Base-by-base conservation (phyloP, 1,284 basidiomycete genomes). In the Trichosporon ovoides region DNA sequence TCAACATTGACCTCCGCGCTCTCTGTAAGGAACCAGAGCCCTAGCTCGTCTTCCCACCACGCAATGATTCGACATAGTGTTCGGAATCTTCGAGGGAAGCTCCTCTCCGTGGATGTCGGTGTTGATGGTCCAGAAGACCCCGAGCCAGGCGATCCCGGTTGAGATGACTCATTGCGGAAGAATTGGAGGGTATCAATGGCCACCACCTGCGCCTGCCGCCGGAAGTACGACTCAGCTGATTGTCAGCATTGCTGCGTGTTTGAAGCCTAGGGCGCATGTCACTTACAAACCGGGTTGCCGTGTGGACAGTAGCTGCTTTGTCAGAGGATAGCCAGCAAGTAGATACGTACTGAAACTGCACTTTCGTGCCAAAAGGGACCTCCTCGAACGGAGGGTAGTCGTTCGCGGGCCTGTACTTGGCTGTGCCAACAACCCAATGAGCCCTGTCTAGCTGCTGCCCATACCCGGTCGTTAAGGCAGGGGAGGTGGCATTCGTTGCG, bases 21-120 rank as follows among this genome's bases (percentile, higher is more conserved):
- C 9, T 61, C 57, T 0, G 59, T 59, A 3, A 70, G 24, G 35
- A 69, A 46, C 71, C 71, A 73, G 18, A 59, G 56, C 1, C 71
- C 71, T 3, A 59, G 35, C 3, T 53, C 63, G 49, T 71, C 69
- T 37, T 73, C 71, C 69, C 69, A 73, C 69, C 68, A 73, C 1
- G 67, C 71, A 3, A 70, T 2, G 1, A 69, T 49, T 10, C 35
- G 37, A 10, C 18, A 19, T 11, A 55, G 56, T 0, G 58, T 55
- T 5, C 61, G 63, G 37, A 46, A 62, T 2, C 58, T 55, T 11
- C 61, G 40, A 3, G 53, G 54, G 14, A 46, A 33, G 1, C 10
- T 31, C 28, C 24, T 19, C 20, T 24, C 34, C 22, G 36, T 14
- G 19, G 14, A 46, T 7, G 38, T 55, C 28, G 50, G 48, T 7